Conservation (phyloP, 306 rosid species). For the Calophaca sinica region DNA sequence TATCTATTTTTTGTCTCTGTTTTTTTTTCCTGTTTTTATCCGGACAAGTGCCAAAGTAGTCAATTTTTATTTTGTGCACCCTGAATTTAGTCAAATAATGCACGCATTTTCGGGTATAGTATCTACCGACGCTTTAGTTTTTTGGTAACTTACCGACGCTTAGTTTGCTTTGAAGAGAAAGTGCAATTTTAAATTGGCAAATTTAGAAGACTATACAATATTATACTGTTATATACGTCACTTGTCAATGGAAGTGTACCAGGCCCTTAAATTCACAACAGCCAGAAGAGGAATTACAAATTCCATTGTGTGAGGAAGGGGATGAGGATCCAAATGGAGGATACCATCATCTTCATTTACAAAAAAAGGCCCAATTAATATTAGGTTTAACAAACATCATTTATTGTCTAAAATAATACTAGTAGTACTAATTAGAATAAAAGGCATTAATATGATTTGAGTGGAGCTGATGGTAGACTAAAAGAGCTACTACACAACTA, state of each 20-base stretch:
- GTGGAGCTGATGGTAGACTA: slow-evolving; percentile 38
- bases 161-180: slow-evolving; percentile 3
- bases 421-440: too few relatives aligned
- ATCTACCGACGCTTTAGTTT: background rate
- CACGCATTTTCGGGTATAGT: slow-evolving; percentile 33
- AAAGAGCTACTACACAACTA: slow-evolving; percentile 22
- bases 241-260: background rate
- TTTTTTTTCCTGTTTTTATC: background rate
- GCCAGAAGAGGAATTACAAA: slow-evolving; percentile 20
- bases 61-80: slow-evolving; percentile 23
- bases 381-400: slow-evolving; percentile 33
- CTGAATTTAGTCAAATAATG: slow-evolving; percentile 43
- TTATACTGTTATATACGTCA: background rate
- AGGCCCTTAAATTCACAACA: slow-evolving; percentile 11
- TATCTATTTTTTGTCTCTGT: background rate
- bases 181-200: background rate
- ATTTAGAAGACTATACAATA: background rate
- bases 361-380: slow-evolving; percentile 19
- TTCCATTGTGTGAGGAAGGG: background rate
- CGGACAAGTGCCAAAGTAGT: background rate
- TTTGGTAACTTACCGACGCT: slow-evolving; percentile 39
- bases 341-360: slow-evolving; percentile 27
- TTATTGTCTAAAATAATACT: slow-evolving; percentile 37
- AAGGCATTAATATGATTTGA: background rate
- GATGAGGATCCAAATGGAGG: slow-evolving; percentile 28